Evolutionary conservation across 1,284 basidiomycete genomes (phyloP), one percentile per base, ranked within the genome.

Genomic region (Trametes sp.): DNA sequence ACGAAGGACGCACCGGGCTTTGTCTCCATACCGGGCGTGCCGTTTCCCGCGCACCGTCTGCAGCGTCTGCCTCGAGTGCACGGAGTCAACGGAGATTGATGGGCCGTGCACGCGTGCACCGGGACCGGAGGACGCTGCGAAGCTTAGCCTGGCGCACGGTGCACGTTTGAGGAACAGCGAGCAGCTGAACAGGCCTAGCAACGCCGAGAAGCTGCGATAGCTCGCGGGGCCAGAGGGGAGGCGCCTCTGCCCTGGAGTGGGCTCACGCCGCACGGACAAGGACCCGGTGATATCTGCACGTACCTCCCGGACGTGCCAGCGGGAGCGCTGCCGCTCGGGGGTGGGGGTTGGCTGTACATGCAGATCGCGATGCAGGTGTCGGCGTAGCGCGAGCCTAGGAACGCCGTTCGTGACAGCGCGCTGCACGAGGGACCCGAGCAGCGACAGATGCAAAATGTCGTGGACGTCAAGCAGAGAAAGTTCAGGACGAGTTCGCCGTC

Each of bases 261-360:
- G 7, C 8, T 28, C n/a, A n/a, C n/a, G n/a, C n/a, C n/a, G n/a
- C n/a, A n/a, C 11, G 9, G 16, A 9, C 6, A 1, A 23, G 49
- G 29, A 26, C 50, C 50, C 50, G 50, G 50, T 11, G 50, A 52
- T 52, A 52, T 52, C 50, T 38, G 33, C 35, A 26, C 50, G 33
- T 52, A 26, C 50, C 23, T 26, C 23, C 50, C 50, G 50, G 33
- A 26, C 46, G 28, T 4, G 29, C 28, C 31, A 51, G n/a, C 28
- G 9, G 28, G 28, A 23, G 31, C 33, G 31, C 16, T 9, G 26
- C 16, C 45, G 26, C 45, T 46, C n/a, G n/a, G n/a, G n/a, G n/a
- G n/a, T n/a, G n/a, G n/a, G n/a, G 45, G 45, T 10, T 10, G 14
- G 23, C 4, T 46, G 45, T 46, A 33, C 31, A 33, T 11, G 31